Base-by-base conservation (phyloP, 257 asterid species). In the Coffea eugenioides region DNA sequence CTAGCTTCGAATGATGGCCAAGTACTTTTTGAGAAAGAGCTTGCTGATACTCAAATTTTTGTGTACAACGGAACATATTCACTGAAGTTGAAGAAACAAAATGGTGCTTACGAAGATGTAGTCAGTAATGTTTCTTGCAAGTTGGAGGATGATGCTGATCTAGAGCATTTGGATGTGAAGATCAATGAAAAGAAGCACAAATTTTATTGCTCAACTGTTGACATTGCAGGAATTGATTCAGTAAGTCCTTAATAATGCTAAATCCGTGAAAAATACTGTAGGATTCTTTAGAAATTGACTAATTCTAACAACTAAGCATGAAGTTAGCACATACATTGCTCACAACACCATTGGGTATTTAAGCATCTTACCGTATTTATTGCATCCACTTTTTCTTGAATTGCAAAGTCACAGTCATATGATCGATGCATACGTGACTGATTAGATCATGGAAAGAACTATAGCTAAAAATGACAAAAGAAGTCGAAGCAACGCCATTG, bases 141-240 rank as follows among this genome's bases (percentile, higher is more conserved):
- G n/a, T 46, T 48, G 31, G 74, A 52, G n/a, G 70, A 64, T 15
- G 71, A 27, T 64, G 69, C 54, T 21, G 79, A 61, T n/a, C 39
- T 71, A 31, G 81, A 65, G 61, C 52, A 75, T 20, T 67, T 78
- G 61, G 65, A 46, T 48, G 36, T 80, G 64, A 77, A 80, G 76
- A 82, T 85, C 51, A 49, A 43, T n/a, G 64, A 71, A 41, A 73
- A 25, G 4, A 52, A 62, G 15, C 61, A 67, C 59, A 78, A 3
- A 8, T 80, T 85, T 23, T 80, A 77, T 71, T 85, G 86, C 81
- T 85, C 86, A 52, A 34, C 68, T 10, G 15, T 85, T 74, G 65
- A 82, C 52, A 25, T 80, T 48, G 84, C 73, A 27, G 88, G 86
- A 64, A 62, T 85, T 34, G 75, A 77, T 61, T 51, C 77, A 73